Evolutionary conservation across 345 rosid species (phyloP).

Genomic region (Heritiera littoralis): DNA sequence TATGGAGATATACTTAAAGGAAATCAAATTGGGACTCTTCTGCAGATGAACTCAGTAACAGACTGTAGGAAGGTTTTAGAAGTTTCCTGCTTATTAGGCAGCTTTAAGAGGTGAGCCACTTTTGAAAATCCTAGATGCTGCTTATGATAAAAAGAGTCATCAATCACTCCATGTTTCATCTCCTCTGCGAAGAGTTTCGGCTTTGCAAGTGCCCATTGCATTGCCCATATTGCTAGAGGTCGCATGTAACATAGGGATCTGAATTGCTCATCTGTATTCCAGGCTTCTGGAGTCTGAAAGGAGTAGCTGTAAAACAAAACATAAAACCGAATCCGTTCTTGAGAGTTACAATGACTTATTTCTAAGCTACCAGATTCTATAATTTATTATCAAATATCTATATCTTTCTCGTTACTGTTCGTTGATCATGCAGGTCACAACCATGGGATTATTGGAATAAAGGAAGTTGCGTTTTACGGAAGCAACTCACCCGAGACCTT

Average conservation of each 20-base stretch:
- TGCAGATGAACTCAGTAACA: slow-evolving; percentile 50
- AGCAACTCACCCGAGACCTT: slow-evolving; percentile 59
- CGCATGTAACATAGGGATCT: slow-evolving; percentile 78
- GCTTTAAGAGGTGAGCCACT: slow-evolving; percentile 56
- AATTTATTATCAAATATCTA: too few species aligned
- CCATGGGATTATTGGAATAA: too few species aligned
- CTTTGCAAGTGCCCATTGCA: slow-evolving; percentile 73
- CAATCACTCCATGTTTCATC: slow-evolving; percentile 30
- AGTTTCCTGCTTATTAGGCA: slow-evolving; percentile 38
- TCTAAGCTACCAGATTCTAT: too few species aligned
- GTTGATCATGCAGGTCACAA: too few species aligned
- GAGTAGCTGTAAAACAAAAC: slow-evolving; percentile 44
- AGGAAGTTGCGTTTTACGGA: neutral
- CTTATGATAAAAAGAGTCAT: slow-evolving; percentile 34
- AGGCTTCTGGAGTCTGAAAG: slow-evolving; percentile 76
- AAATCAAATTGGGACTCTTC: slow-evolving; percentile 23
- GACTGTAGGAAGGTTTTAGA: slow-evolving; percentile 44
- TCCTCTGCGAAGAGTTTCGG: slow-evolving; percentile 36
- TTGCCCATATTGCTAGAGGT: slow-evolving; percentile 81
- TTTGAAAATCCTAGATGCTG: slow-evolving; percentile 64
- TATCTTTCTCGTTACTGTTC: too few species aligned
- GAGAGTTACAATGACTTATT: too few species aligned
- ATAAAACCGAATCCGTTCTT: too few species aligned
- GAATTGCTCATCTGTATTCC: slow-evolving; percentile 54
- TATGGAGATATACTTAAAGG: neutral